Percentiles rank a stretch among this genome's conserved stretches.
Evolutionary conservation across 208 protist genomes (phyloP).

Genomic region (Trypanosoma caninum): DNA sequence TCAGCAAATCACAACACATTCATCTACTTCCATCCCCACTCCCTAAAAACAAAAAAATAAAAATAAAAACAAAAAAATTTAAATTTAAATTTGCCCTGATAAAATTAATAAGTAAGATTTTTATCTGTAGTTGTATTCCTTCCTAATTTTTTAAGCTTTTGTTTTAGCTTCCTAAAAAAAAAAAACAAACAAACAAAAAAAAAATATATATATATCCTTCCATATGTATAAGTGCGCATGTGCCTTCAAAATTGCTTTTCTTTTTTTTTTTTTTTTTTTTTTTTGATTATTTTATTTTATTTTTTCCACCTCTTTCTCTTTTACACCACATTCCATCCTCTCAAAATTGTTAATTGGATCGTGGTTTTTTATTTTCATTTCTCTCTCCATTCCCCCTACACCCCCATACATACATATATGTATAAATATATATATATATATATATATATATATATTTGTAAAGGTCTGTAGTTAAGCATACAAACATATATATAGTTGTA

Average conservation of each 20-base stretch:
- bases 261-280: not conserved
- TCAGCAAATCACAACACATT: too few species aligned
- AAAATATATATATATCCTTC: slow-evolving; percentile 24
- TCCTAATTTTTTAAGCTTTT: too few species aligned
- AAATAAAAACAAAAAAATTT: too few species aligned
- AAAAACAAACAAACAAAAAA: slow-evolving; percentile 11
- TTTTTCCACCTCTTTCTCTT: not conserved
- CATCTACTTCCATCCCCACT: too few species aligned
- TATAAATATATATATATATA: slow-evolving; percentile 21
- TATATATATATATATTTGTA: slow-evolving; percentile 9
- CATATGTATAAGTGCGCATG: not conserved
- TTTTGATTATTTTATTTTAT: not conserved
- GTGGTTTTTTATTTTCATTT: not conserved
- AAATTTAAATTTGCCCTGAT: too few species aligned
- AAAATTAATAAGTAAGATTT: not conserved
- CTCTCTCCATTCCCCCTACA: not conserved
- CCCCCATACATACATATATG: slow-evolving; percentile 18
- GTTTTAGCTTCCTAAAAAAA: not conserved
- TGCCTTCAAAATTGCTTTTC: too few species aligned
- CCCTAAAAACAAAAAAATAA: too few species aligned
- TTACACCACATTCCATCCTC: not conserved
- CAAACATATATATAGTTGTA: slow-evolving; percentile 16
- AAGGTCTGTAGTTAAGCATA: slow-evolving; percentile 5
- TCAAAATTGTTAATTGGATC: not conserved
- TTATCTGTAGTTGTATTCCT: too few species aligned